Evolutionary conservation across 1,284 basidiomycete species (phyloP).

Genomic region (Rhodofomes roseus): DNA sequence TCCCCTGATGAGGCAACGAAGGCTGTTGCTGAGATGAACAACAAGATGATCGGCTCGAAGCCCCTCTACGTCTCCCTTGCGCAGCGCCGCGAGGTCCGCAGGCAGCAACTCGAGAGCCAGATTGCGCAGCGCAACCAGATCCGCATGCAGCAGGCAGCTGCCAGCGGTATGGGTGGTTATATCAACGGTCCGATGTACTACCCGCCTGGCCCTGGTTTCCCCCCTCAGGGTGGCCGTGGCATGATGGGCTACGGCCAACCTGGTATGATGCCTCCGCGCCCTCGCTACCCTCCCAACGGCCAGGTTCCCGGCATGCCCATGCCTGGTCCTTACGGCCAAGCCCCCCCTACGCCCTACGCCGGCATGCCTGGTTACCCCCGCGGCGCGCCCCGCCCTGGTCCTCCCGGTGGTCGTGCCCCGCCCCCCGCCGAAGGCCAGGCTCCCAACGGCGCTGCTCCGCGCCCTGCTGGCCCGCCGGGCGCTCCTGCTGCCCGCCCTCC

Average conservation of each 20-base stretch:
- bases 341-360: constrained; percentile 65
- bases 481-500: constrained; percentile 39
- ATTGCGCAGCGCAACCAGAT: constrained; percentile 96
- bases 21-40: constrained; percentile 99
- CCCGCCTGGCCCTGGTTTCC: constrained; percentile 80
- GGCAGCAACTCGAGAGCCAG: constrained; percentile 98
- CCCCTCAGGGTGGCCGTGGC: constrained; percentile 74
- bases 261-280: constrained; percentile 84
- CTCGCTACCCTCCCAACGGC: constrained; percentile 74
- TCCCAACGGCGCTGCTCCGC: constrained; percentile 40
- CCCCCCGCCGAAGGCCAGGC: constrained; percentile 53
- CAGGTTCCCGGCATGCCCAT: constrained; percentile 77
- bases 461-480: constrained; percentile 46
- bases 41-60: constrained; percentile 99
- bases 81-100: constrained; percentile 96
- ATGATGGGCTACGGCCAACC: constrained; percentile 84
- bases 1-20: constrained; percentile 99
- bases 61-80: constrained; percentile 99
- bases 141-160: constrained; percentile 90
- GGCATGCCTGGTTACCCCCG: constrained; percentile 63
- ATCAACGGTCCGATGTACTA: constrained; percentile 85
- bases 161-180: constrained; percentile 79
- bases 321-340: constrained; percentile 64
- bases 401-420: constrained; percentile 33
- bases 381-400: constrained; percentile 38